phyloP scores from a whole-genome alignment of 169 alveolate species.

The Cryptosporidium meleagridis region DNA sequence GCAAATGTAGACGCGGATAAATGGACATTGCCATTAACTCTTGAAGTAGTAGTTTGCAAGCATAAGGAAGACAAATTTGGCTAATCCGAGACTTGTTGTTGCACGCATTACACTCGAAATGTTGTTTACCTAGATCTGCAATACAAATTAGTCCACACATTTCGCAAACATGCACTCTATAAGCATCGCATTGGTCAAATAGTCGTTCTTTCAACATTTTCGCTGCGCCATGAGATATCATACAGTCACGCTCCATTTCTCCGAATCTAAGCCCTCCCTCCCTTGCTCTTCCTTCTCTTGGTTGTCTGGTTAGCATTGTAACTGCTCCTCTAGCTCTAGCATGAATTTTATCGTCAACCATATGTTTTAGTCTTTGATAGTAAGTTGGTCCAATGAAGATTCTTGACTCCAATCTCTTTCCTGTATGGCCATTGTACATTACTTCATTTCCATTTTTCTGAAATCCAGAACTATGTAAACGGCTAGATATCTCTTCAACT shows the following conservation, averaged over 20 bases:
- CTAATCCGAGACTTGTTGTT: conserved; percentile 90
- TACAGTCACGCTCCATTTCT: conserved; percentile 99
- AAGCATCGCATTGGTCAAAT: conserved; percentile 98
- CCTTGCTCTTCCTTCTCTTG: conserved; percentile 99
- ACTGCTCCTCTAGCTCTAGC: conserved; percentile 99
- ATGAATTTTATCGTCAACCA: conserved; percentile 99
- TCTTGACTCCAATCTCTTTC: conserved; percentile 90
- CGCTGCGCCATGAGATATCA: conserved; percentile 99
- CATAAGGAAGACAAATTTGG: conserved; percentile 97
- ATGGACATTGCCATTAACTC: conserved; percentile 99
- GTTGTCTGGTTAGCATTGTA: conserved; percentile 98
- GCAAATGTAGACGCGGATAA: conserved; percentile 92
- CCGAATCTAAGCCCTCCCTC: conserved; percentile 99
- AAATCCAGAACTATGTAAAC: conserved; percentile 96
- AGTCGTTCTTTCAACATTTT: conserved; percentile 98
- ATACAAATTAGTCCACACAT: conserved; percentile 95
- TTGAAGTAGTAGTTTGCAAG: conserved; percentile 96
- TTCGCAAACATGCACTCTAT: conserved; percentile 98
- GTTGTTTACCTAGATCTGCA: conserved; percentile 93
- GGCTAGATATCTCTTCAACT: conserved; percentile 96
- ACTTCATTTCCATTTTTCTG: conserved; percentile 98
- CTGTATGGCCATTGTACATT: conserved; percentile 98
- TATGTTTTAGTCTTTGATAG: conserved; percentile 99
- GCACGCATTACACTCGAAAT: conserved; percentile 93
- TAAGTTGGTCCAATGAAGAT: conserved; percentile 99